Percentiles rank a stretch among this genome's conserved stretches.
Conservation (phyloP, 495 filamentous ascomycete genomes). For the Cudoniella acicularis region DNA sequence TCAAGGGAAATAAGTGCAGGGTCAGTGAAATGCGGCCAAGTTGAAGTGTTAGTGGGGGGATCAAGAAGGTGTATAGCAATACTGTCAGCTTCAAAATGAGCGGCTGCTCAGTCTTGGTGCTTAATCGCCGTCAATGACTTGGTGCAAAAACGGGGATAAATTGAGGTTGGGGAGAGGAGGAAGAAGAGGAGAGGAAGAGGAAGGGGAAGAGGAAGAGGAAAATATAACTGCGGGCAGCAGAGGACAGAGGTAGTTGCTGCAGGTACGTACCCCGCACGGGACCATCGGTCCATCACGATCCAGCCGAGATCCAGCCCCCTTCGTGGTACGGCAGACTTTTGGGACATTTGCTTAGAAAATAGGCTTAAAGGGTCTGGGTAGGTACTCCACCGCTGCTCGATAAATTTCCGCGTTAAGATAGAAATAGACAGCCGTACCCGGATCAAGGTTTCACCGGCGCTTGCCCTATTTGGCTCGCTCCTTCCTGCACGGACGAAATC, state of each 20-base stretch:
- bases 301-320: no score
- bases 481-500: background rate
- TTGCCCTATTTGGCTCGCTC: background rate
- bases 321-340: no score
- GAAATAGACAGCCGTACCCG: no score
- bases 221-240: background rate
- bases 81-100: background rate
- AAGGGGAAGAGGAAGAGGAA: background rate
- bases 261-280: no score
- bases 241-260: background rate
- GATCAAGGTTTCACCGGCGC: background rate
- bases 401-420: no score
- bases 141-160: background rate
- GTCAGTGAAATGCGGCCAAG: constrained; percentile 17
- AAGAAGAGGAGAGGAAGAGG: background rate
- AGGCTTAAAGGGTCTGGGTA: no score
- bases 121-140: background rate
- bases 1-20: constrained; percentile 7
- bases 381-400: no score
- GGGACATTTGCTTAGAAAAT: no score
- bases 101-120: background rate
- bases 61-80: constrained; percentile 15
- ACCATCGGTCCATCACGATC: no score
- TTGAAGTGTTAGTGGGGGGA: constrained; percentile 18
- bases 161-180: background rate